Evolutionary conservation across 2,329 filamentous ascomycete species (phyloP).

Genomic region (Colletotrichum sp.): DNA sequence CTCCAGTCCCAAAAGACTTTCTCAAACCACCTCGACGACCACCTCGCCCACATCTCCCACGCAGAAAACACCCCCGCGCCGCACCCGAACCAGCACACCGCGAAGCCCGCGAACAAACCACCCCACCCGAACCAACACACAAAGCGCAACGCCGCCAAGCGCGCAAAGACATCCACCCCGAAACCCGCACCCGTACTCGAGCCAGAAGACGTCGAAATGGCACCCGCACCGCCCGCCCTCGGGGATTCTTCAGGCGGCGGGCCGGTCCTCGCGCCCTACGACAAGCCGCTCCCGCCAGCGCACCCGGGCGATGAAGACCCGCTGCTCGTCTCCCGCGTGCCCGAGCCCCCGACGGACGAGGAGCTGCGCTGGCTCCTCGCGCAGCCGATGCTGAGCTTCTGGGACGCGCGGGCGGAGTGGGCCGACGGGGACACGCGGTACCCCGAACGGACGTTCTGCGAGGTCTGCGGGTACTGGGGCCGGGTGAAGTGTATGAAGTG

Average conservation of each 20-base stretch:
- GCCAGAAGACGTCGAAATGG: constrained; percentile 42
- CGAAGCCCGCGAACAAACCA: constrained; percentile 23
- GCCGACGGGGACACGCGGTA: constrained; percentile 47
- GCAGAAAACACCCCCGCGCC: constrained; percentile 39
- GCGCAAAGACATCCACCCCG: constrained; percentile 17
- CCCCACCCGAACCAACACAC: constrained; percentile 20
- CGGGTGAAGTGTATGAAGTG: constrained; percentile 78
- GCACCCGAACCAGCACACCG: constrained; percentile 30
- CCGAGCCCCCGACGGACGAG: constrained; percentile 60
- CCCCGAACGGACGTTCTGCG: constrained; percentile 72
- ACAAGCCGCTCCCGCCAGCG: constrained; percentile 34
- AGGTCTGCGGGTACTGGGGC: constrained; percentile 84
- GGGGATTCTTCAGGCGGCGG: not conserved
- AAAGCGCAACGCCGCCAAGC: constrained; percentile 22
- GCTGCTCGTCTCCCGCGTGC: constrained; percentile 63
- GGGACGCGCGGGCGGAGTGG: constrained; percentile 62
- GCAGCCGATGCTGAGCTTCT: constrained; percentile 70
- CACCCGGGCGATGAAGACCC: constrained; percentile 60
- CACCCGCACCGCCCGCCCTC: constrained; percentile 34
- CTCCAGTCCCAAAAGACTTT: constrained; percentile 84
- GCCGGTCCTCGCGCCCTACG: constrained; percentile 40
- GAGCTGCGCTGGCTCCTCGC: constrained; percentile 70
- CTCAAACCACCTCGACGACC: constrained; percentile 82
- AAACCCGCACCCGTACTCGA: not conserved
- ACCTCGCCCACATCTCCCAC: constrained; percentile 66